Base-by-base conservation (phyloP, 1,139 yeast species). In the Hemisphaericaspora xylanilytica region DNA sequence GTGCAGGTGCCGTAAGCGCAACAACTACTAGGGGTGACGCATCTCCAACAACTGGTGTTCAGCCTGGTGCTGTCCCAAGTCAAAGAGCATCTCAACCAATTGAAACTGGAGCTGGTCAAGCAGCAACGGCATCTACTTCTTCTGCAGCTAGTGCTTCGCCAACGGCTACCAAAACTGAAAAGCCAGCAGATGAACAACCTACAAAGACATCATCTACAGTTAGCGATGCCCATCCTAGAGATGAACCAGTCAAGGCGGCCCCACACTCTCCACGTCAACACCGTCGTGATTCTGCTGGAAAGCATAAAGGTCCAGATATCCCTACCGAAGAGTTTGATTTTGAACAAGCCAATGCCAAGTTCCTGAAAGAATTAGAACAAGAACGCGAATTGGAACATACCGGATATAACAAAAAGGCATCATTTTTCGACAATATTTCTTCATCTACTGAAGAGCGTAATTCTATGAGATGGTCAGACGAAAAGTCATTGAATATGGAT, bases 381-480 rank as follows among this genome's bases (percentile, higher is more conserved):
- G 61, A 56, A 41, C 59, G 55, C 14, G 58, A 53, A 33, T 44
- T 46, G n/a, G 58, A 56, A 21, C 49, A 39, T 26, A 41, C 52
- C 2, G 49, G 52, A 32, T 86, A 86, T 60, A 75, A 84, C 58
- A 83, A 79, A 54, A 75, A 74, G 50, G 75, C 86, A 10, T 86
- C 95, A 2, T 88, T 88, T 58, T 88, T 88, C 52, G 96, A 88
- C 61, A 78, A 76, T 42, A 75, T 88, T 46, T 84, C 94, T 8
- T 79, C 86, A 6, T 72, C 80, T 1, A 67, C 70, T 22, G 74
- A 60, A 36, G 65, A 63, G 41, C 58, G 65, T 47, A 50, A 51
- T 33, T 40, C 62, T 36, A 68, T 76, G 72, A 73, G 80, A 53
- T 79, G 89, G 75, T 63, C 73, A 21, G 83, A 80, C 49, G 89